Percentiles rank a stretch among this genome's conserved stretches.
Evolutionary conservation across 2,329 filamentous ascomycete species (phyloP).

Genomic region (Beauveria medogensis): DNA sequence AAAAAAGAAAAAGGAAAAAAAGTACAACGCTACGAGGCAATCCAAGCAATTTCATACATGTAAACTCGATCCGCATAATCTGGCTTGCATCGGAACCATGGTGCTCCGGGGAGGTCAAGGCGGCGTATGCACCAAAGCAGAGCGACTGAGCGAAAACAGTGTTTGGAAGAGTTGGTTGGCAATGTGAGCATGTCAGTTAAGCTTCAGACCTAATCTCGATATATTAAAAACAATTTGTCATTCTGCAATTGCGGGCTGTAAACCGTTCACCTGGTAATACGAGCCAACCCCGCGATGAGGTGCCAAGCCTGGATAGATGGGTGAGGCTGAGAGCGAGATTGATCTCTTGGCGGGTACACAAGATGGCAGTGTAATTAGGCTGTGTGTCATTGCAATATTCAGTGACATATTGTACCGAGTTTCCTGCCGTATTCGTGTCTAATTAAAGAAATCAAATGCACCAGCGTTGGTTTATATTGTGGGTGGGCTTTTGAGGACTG

Average conservation of each 20-base stretch:
- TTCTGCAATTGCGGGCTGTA: no score
- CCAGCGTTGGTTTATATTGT: no score
- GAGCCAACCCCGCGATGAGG: no score
- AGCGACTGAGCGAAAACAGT: neutral
- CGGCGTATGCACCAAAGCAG: neutral
- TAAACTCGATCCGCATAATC: neutral
- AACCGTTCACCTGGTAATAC: no score
- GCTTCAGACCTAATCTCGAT: no score
- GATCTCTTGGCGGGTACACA: neutral
- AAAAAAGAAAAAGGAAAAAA: neutral
- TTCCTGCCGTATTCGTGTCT: neutral
- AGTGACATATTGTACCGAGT: neutral
- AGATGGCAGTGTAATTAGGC: neutral
- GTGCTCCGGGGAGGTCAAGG: slow-evolving; percentile 5
- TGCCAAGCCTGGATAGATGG: neutral
- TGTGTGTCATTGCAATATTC: neutral
- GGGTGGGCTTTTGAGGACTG: no score
- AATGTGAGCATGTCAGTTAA: no score
- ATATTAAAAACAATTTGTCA: no score
- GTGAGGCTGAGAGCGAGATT: no score
- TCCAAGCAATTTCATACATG: neutral
- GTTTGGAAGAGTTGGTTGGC: no score
- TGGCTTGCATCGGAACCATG: neutral
- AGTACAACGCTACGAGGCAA: neutral
- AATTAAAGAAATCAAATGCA: neutral